phyloP scores from a whole-genome alignment of 2,329 filamentous ascomycete species.

The Paramyrothecium sp. region DNA sequence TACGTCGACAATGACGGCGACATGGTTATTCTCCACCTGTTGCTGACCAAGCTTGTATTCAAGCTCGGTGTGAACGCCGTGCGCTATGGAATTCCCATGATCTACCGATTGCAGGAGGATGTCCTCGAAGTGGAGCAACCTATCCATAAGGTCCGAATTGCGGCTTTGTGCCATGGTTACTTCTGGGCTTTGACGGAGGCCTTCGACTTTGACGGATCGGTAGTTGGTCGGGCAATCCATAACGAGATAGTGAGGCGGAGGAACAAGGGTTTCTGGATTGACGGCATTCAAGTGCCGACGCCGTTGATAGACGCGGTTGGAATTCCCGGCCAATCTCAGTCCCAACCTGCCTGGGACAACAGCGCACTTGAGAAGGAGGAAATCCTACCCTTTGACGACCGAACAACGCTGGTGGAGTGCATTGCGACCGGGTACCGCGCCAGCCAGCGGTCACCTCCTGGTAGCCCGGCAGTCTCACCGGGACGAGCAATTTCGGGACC shows the following conservation, averaged over 20 bases:
- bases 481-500: slow-evolving; percentile 62
- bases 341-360: slow-evolving; percentile 44
- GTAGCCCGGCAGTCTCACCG: slow-evolving; percentile 70
- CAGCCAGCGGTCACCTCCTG: slow-evolving; percentile 59
- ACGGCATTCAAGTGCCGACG: slow-evolving; percentile 70
- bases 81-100: slow-evolving; percentile 80
- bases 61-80: slow-evolving; percentile 81
- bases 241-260: slow-evolving; percentile 75
- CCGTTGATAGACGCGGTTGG: slow-evolving; percentile 61
- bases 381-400: slow-evolving; percentile 73
- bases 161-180: slow-evolving; percentile 85
- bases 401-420: slow-evolving; percentile 68
- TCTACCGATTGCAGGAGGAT: slow-evolving; percentile 84
- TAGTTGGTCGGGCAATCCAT: slow-evolving; percentile 68
- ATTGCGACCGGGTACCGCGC: slow-evolving; percentile 72
- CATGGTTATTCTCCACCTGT: slow-evolving; percentile 71
- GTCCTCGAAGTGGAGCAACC: slow-evolving; percentile 66
- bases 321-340: slow-evolving; percentile 44
- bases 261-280: slow-evolving; percentile 75
- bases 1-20: slow-evolving; percentile 71
- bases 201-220: slow-evolving; percentile 72
- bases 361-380: slow-evolving; percentile 60
- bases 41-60: slow-evolving; percentile 72
- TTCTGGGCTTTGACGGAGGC: slow-evolving; percentile 77
- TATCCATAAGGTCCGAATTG: slow-evolving; percentile 72